phyloP scores from a whole-genome alignment of 345 rosid species.

The Melastoma malabathricum region DNA sequence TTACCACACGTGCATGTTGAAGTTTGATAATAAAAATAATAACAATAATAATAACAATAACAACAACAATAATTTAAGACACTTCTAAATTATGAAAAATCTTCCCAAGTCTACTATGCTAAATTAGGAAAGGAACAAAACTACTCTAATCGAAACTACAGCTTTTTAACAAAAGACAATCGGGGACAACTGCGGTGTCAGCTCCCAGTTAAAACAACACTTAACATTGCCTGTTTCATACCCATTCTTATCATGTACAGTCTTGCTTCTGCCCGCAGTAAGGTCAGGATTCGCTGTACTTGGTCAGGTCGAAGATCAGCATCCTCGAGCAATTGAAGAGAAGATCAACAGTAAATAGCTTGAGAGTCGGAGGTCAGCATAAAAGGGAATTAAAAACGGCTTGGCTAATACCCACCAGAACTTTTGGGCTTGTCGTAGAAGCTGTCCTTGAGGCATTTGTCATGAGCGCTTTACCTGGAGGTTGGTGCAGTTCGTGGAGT shows the following conservation, averaged over 20 bases:
- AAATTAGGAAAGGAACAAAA: no score
- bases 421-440: slow-evolving; percentile 96
- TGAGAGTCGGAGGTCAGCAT: background rate
- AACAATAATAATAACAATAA: no score
- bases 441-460: slow-evolving; percentile 89
- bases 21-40: slow-evolving; percentile 11
- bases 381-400: background rate
- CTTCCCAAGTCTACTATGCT: no score
- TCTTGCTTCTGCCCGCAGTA: no score
- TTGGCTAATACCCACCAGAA: slow-evolving; percentile 43
- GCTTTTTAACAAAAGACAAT: no score
- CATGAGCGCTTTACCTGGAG: no score
- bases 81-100: no score
- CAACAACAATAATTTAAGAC: no score
- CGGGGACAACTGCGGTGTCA: no score
- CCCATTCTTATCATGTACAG: slow-evolving; percentile 2
- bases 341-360: background rate
- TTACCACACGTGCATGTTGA: no score
- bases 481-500: no score
- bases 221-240: background rate
- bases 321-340: slow-evolving; percentile 83
- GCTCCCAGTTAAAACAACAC: background rate
- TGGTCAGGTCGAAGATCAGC: slow-evolving; percentile 71
- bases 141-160: no score
- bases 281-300: slow-evolving; percentile 40